Percentiles rank a stretch among this genome's conserved stretches.
Evolutionary conservation across 2,329 filamentous ascomycete species (phyloP).

Genomic region (Cladosporium oxysporum): DNA sequence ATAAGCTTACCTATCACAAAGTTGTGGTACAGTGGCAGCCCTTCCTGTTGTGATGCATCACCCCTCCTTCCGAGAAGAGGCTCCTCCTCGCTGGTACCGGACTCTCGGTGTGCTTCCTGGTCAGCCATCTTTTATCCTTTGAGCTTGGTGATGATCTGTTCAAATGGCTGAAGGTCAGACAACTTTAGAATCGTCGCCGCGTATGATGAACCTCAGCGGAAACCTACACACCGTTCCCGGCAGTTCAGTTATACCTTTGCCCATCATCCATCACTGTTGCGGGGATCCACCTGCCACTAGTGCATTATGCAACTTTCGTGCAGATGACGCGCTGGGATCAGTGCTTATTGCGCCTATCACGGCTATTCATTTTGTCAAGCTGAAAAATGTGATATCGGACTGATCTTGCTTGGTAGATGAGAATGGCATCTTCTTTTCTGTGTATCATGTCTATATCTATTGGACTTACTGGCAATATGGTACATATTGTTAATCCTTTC

Average conservation of each 20-base stretch:
- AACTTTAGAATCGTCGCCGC: not conserved
- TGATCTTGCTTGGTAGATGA: not conserved
- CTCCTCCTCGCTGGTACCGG: conserved; percentile 59
- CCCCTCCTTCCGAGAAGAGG: conserved; percentile 71
- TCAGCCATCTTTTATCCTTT: conserved; percentile 57
- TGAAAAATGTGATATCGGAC: not conserved
- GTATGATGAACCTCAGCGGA: not conserved
- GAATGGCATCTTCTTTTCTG: not conserved
- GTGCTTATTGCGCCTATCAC: conserved; percentile 16
- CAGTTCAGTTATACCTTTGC: not conserved
- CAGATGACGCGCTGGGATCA: conserved; percentile 9
- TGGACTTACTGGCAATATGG: not conserved
- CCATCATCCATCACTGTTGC: conserved; percentile 1
- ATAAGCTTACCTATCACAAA: conserved; percentile 69
- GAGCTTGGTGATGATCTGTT: not conserved
- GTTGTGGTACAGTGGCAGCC: conserved; percentile 67
- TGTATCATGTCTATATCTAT: not conserved
- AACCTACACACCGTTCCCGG: not conserved
- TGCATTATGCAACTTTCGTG: conserved; percentile 17
- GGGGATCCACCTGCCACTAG: conserved; percentile 17
- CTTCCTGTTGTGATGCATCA: conserved; percentile 70
- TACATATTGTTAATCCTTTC: not conserved
- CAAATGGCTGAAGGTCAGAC: not conserved
- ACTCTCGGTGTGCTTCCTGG: conserved; percentile 40
- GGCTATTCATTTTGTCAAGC: conserved; percentile 8